Base-by-base conservation (phyloP, 2,329 filamentous ascomycete genomes). In the Malbranchea zuffiana region DNA sequence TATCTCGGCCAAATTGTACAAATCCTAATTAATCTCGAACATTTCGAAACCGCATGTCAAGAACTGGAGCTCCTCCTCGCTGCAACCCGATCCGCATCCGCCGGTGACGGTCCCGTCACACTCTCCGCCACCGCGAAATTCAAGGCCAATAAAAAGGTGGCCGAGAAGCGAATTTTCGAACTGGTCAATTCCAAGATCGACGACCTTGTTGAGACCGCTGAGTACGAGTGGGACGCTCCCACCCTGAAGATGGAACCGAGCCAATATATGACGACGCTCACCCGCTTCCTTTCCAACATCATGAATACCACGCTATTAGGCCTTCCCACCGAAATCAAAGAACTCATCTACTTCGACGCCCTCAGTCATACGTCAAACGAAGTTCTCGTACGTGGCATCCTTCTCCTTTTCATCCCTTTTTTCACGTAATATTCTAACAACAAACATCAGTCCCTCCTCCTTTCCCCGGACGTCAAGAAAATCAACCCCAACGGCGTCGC, bases 161-260 rank as follows among this genome's bases (percentile, higher is more conserved):
- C 90, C 0, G 88, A 95, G 55, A 94, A 95, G 62, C 81, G 92
- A 21, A 96, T 98, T 40, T 98, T 98, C 54, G 92, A 98, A 61
- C 73, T 98, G 0, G 90, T 98, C 45, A 96, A 98, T 63, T 92
- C 83, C 40, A 98, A 98, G 66, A 96, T 98, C 50, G 88, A 96
- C 53, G 90, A 98, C 55, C 72, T 98, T 7, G 82, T 98, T 37
- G 88, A 95, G 50, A 96, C 87, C 0, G 88, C 90, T 20, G 90
- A 98, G 61, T 98, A 98, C 55, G 85, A 96, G 57, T 98, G 90
- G 73, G 74, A 72, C 59, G 67, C 72, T 5, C 67, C 71, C 3
- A 74, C 69, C 5, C 65, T 75, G 16, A 75, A 79, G 12, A 66
- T 67, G 1, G 82, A 90, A 50, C 83, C 87, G 1, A 90, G 82